Conservation (phyloP, 176 grass and related monocot genomes). For the Bolboschoenus planiculmis region DNA sequence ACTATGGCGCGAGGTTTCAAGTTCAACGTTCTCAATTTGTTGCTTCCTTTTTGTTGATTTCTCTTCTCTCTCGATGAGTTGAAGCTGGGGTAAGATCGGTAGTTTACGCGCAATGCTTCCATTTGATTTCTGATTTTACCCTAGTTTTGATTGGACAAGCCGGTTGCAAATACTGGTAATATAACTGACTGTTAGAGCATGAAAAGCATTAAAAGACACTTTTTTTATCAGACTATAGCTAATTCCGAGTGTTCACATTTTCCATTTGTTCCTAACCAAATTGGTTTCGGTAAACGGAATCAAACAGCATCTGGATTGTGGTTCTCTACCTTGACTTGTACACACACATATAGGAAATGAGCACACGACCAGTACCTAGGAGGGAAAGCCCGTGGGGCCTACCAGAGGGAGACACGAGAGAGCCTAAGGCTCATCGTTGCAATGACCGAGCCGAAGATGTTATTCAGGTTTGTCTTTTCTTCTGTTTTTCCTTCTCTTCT, state of each 20-base stretch:
- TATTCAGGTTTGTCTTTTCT: constrained; percentile 48
- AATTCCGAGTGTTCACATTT: not conserved
- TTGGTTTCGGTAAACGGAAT: too few relatives aligned
- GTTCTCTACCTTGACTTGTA: not conserved
- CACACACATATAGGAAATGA: constrained; percentile 37
- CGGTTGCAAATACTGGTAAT: not conserved
- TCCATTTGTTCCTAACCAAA: not conserved
- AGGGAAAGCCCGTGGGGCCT: constrained; percentile 79
- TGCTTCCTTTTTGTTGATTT: too few relatives aligned
- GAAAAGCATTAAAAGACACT: not conserved
- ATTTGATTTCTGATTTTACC: too few relatives aligned
- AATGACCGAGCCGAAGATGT: constrained; percentile 87
- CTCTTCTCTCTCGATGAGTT: too few relatives aligned
- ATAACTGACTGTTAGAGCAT: not conserved
- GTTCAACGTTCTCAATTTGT: too few relatives aligned
- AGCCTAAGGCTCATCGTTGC: constrained; percentile 80
- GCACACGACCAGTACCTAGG: constrained; percentile 58
- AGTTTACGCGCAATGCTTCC: too few relatives aligned
- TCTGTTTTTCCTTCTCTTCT: not conserved
- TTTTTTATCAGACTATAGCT: not conserved
- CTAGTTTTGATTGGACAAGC: too few relatives aligned
- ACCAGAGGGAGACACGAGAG: constrained; percentile 74
- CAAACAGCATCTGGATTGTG: not conserved
- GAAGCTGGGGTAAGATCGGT: too few relatives aligned
- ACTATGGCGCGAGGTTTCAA: too few relatives aligned